Evolutionary conservation across 2,329 filamentous ascomycete genomes (phyloP), one percentile per base, ranked within the genome.

Genomic region (Pestalotiopsis sp.): DNA sequence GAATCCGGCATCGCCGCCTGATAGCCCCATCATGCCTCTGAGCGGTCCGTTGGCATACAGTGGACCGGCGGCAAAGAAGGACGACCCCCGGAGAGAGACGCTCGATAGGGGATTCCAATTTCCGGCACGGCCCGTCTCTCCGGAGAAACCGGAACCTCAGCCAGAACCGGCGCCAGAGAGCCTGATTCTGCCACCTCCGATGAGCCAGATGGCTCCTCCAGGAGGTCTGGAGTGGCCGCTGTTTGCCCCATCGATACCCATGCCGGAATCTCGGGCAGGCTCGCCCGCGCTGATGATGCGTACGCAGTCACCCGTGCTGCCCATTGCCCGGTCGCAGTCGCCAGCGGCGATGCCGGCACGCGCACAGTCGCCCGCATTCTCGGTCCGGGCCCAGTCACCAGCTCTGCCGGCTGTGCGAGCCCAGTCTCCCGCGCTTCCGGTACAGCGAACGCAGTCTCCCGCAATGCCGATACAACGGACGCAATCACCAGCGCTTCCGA

Each of bases 1-100:
- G 12, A 59, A 59, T 14, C 27, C 57, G 12, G 57, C 23, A 7
- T 59, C 57, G 4, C 57, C 57, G 17, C 57, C 57, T 13, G 57
- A 59, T 23, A 59, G 57, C 14, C 57, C 64, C 6, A 55, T 66
- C 31, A 66, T 66, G 31, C 68, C 68, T 3, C 52, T 65, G 25
- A 67, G 36, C 59, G 59, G 59, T 13, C 59, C 59, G 1, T 23
- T 62, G 59, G 59, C 59, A 62, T 36, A 36, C 12, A 36, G 45
- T n/a, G 57, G 58, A 7, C 66, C 52, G 12, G 20, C 60, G 11
- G 52, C 41, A 20, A 60, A 36, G 27, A 41, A 41, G 38, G 39
- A 9, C 41, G 41, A 31, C 45, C 58, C 64, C 2, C 45, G 36
- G 6, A 58, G 27, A 57, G 31, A 63, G 27, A 59, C 64, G 17